Conservation (phyloP, 768 basidiomycete genomes). For the Boletus pseudo-olivaceus region DNA sequence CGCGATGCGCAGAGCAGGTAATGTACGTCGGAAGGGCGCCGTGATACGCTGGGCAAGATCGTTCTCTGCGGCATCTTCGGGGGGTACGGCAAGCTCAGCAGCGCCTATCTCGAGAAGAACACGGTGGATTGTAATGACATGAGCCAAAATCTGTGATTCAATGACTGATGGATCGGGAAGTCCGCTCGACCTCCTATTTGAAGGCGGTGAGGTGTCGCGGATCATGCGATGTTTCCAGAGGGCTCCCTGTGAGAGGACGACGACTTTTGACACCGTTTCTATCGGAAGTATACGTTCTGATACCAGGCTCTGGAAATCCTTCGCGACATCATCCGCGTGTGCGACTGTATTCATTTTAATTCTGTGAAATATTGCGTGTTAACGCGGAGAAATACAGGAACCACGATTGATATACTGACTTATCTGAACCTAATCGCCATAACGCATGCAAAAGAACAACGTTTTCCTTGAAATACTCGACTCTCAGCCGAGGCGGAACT, state of each 20-base stretch:
- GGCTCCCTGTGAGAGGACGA: constrained; percentile 74
- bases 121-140: constrained; percentile 63
- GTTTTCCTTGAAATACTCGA: constrained; percentile 68
- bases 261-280: constrained; percentile 71
- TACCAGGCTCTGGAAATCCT: constrained; percentile 59
- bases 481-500: constrained; percentile 47
- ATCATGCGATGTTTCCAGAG: constrained; percentile 83
- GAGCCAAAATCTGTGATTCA: constrained; percentile 64
- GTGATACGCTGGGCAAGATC: constrained; percentile 81
- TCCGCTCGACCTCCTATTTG: constrained; percentile 24
- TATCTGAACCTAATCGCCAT: constrained; percentile 54
- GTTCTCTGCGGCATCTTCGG: constrained; percentile 50
- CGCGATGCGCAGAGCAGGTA: constrained; percentile 83
- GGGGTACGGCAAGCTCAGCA: constrained; percentile 53
- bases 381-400: neutral
- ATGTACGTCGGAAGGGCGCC: constrained; percentile 77
- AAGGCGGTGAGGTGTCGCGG: constrained; percentile 41
- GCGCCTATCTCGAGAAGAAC: constrained; percentile 64
- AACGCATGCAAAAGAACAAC: constrained; percentile 75
- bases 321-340: constrained; percentile 46
- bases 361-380: constrained; percentile 9
- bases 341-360: constrained; percentile 45
- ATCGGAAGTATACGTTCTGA: constrained; percentile 67
- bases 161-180: constrained; percentile 34
- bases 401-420: constrained; percentile 40